Percentiles rank a stretch among this genome's conserved stretches.
These are phyloP conservation scores for Geotrichum klebahnii DNA, from an alignment of 1,139 yeast genomes.

Conservation along the genomic window DNA sequence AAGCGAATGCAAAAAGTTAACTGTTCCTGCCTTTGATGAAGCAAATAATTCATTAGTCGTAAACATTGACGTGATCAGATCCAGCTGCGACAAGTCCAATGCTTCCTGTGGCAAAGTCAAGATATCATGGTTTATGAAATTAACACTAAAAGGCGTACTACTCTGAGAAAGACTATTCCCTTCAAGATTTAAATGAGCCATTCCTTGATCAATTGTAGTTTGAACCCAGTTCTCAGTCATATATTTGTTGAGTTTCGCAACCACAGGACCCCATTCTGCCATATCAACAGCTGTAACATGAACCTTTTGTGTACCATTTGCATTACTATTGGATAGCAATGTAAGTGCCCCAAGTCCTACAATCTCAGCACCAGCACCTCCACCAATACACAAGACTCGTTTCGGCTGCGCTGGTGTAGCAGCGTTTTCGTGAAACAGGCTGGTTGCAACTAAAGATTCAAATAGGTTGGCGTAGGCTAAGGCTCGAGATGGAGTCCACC, in stretches of 20 bases:
- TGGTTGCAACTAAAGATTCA: constrained; percentile 19
- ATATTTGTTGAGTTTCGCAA: constrained; percentile 44
- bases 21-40: constrained; percentile 59
- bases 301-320: constrained; percentile 34
- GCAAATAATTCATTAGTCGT: constrained; percentile 83
- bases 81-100: constrained; percentile 30
- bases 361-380: constrained; percentile 85
- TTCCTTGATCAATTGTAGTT: constrained; percentile 23
- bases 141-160: constrained; percentile 40
- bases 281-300: constrained; percentile 61
- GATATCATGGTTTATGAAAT: constrained; percentile 53
- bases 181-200: constrained; percentile 23
- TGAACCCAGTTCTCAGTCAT: constrained; percentile 36
- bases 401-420: background rate
- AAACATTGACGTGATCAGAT: constrained; percentile 66
- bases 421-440: background rate
- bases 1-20: constrained; percentile 54
- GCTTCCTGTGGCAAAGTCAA: constrained; percentile 35
- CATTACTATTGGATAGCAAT: constrained; percentile 20
- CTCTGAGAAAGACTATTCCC: background rate
- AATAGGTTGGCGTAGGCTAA: constrained; percentile 45
- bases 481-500: constrained; percentile 86
- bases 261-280: constrained; percentile 67
- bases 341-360: constrained; percentile 63
- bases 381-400: constrained; percentile 66